phyloP scores from a whole-genome alignment of 495 filamentous ascomycete genomes.

The Aspergillus nidulans region DNA sequence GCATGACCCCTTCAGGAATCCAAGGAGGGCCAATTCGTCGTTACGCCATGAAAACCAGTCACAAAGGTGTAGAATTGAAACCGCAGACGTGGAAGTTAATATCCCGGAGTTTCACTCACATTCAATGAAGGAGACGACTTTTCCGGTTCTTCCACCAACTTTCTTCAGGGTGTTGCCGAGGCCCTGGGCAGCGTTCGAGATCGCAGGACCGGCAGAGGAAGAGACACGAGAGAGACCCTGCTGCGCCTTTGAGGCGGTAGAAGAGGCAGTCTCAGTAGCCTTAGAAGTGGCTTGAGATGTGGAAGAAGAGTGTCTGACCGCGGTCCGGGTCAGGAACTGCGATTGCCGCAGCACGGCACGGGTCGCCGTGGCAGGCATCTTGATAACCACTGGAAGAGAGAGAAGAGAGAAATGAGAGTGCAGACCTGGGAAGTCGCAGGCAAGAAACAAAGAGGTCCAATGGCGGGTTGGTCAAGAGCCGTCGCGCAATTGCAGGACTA shows the following conservation, averaged over 20 bases:
- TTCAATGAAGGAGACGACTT: slow-evolving; percentile 74
- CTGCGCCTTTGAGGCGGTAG: slow-evolving; percentile 69
- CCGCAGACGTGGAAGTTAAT: too few relatives aligned
- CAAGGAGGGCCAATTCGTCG: slow-evolving; percentile 4
- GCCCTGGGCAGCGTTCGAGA: slow-evolving; percentile 64
- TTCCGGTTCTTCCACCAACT: slow-evolving; percentile 81
- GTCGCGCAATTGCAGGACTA: slow-evolving; percentile 40
- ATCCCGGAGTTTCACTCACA: slow-evolving; percentile 55
- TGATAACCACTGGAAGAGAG: slow-evolving; percentile 30
- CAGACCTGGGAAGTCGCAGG: slow-evolving; percentile 29
- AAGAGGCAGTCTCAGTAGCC: slow-evolving; percentile 60
- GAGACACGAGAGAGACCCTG: slow-evolving; percentile 82
- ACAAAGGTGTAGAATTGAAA: not conserved
- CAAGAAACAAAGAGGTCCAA: slow-evolving; percentile 36
- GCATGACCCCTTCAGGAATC: slow-evolving; percentile 22
- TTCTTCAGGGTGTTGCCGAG: slow-evolving; percentile 61
- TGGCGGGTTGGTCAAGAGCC: slow-evolving; percentile 34
- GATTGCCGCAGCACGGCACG: slow-evolving; percentile 61
- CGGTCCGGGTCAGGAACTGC: slow-evolving; percentile 52
- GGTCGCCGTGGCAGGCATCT: slow-evolving; percentile 46
- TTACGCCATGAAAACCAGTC: not conserved
- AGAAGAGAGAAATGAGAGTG: slow-evolving; percentile 25
- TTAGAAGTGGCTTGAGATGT: slow-evolving; percentile 66
- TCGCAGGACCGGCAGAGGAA: slow-evolving; percentile 71
- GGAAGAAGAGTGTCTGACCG: slow-evolving; percentile 59